Percentiles rank a stretch among this genome's conserved stretches.
Evolutionary conservation across 495 filamentous ascomycete species (phyloP).

Genomic region (Penicillium egyptiacum): DNA sequence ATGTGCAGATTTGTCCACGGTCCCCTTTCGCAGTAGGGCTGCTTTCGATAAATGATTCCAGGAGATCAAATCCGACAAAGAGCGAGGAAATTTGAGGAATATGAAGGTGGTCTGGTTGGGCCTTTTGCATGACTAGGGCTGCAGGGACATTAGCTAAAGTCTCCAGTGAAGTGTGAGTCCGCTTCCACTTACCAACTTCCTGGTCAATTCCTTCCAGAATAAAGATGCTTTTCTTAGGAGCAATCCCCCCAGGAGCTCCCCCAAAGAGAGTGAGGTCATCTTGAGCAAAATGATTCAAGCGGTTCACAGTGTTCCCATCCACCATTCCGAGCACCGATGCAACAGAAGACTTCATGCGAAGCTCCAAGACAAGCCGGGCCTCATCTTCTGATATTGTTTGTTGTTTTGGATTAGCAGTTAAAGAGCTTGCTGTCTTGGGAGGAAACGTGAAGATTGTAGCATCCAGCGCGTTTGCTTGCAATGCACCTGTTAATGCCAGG

Average conservation of each 20-base stretch:
- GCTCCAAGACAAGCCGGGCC: slow-evolving; percentile 55
- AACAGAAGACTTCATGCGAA: slow-evolving; percentile 52
- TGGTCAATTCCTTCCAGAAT: slow-evolving; percentile 49
- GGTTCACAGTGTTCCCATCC: slow-evolving; percentile 45
- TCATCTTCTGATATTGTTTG: slow-evolving; percentile 41
- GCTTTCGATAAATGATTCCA: slow-evolving; percentile 14
- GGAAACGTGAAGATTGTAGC: slow-evolving; percentile 42
- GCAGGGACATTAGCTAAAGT: not conserved
- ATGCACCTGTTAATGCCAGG: slow-evolving; percentile 26
- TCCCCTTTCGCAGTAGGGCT: not conserved
- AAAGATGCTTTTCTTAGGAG: slow-evolving; percentile 37
- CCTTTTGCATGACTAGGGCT: slow-evolving; percentile 26
- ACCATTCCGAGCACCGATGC: slow-evolving; percentile 47
- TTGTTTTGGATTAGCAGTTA: slow-evolving; percentile 1
- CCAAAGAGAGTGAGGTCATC: slow-evolving; percentile 42
- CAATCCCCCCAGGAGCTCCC: slow-evolving; percentile 12
- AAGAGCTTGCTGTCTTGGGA: not conserved
- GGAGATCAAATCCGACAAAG: slow-evolving; percentile 12
- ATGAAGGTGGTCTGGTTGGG: slow-evolving; percentile 22
- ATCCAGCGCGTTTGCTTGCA: slow-evolving; percentile 32
- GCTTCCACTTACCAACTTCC: slow-evolving; percentile 37
- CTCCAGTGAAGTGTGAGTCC: not conserved
- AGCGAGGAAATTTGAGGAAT: slow-evolving; percentile 15
- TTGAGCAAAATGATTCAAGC: slow-evolving; percentile 52
- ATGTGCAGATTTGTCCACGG: slow-evolving; percentile 25